Conservation (phyloP, 192 early-diverging fungal genomes). For the Linnemannia zychae region DNA sequence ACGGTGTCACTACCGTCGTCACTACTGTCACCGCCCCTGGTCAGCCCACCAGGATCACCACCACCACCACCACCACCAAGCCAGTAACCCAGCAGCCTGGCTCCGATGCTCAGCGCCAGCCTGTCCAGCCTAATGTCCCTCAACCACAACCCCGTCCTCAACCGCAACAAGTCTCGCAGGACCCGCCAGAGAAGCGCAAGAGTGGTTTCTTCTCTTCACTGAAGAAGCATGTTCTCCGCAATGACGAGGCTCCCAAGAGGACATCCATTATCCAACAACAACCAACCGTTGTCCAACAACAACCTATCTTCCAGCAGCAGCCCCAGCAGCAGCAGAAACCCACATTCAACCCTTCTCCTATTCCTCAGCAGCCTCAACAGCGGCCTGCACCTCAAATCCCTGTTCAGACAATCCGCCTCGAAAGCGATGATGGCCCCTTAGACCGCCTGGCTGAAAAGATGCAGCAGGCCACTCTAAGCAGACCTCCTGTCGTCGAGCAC, state of each 20-base stretch:
- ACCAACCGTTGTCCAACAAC: conserved; percentile 3
- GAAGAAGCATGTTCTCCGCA: conserved; percentile 34
- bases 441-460: conserved; percentile 47
- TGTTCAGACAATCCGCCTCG: conserved; percentile 16
- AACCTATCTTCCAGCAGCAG: not conserved
- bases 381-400: conserved; percentile 10
- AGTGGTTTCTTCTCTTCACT: conserved; percentile 23
- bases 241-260: conserved; percentile 17
- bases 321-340: conserved; percentile 8
- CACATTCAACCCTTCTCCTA: not conserved
- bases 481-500: conserved; percentile 17
- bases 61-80: conserved; percentile 43
- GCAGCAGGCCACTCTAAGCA: conserved; percentile 24
- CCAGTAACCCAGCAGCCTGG: conserved; percentile 29
- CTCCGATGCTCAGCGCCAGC: conserved; percentile 10
- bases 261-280: conserved; percentile 9
- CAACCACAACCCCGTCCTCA: conserved; percentile 35
- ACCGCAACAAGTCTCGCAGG: not conserved
- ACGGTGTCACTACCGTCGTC: conserved; percentile 44
- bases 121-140: conserved; percentile 23
- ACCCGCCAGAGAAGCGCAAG: conserved; percentile 34
- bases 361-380: conserved; percentile 21
- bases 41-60: conserved; percentile 49
- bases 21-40: conserved; percentile 43
- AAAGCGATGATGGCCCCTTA: conserved; percentile 28